Conservation (phyloP, 805 yeast genomes). For the Monosporozyma siamensis region DNA sequence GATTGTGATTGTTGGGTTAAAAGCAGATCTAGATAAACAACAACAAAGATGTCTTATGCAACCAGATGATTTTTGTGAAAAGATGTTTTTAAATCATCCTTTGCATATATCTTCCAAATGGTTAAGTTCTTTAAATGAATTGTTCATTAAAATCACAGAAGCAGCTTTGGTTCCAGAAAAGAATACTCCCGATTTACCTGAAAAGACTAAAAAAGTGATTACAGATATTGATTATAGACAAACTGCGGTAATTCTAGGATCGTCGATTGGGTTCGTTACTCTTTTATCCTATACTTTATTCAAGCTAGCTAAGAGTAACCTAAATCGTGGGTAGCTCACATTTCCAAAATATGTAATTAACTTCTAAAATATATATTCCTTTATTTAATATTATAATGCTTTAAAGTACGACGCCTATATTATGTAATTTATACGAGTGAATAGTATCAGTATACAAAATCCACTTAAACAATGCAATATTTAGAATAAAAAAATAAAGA, state of each 20-base stretch:
- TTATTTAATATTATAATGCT: too few relatives aligned
- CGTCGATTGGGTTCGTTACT: constrained; percentile 60
- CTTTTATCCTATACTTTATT: constrained; percentile 57
- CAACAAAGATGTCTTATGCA: constrained; percentile 80
- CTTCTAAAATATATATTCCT: not conserved
- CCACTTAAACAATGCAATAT: too few relatives aligned
- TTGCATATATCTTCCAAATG: constrained; percentile 84
- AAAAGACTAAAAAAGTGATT: constrained; percentile 40
- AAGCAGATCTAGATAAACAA: constrained; percentile 92
- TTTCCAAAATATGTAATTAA: not conserved
- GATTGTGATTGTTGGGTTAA: constrained; percentile 77
- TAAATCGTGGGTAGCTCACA: constrained; percentile 2
- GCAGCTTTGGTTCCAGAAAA: constrained; percentile 73
- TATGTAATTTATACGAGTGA: too few relatives aligned
- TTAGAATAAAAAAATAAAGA: too few relatives aligned
- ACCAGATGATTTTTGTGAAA: constrained; percentile 78
- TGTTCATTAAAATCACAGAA: constrained; percentile 79
- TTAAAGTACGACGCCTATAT: too few relatives aligned
- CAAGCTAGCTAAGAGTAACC: constrained; percentile 26
- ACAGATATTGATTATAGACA: constrained; percentile 42
- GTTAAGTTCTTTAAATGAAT: constrained; percentile 77
- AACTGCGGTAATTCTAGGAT: constrained; percentile 50
- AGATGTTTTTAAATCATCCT: constrained; percentile 64
- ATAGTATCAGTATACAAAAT: too few relatives aligned
- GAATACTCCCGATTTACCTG: constrained; percentile 71